Percentiles rank a stretch among this genome's conserved stretches.
Evolutionary conservation across 441 rosid genomes (phyloP).

Genomic region (Geranium incanum): DNA sequence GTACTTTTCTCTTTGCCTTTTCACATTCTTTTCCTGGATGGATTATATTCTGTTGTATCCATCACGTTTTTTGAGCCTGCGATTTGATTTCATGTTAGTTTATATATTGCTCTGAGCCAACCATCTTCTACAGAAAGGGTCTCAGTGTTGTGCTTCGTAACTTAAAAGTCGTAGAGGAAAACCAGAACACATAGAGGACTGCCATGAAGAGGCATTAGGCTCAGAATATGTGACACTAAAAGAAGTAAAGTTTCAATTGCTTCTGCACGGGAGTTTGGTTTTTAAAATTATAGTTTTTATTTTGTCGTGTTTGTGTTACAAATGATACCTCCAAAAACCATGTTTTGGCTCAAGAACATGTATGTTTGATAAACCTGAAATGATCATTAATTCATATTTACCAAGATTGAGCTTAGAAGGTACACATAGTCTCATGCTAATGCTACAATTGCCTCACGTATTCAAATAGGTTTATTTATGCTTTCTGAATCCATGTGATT

Average conservation of each 20-base stretch:
- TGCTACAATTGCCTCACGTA: neutral
- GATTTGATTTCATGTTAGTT: too few species aligned
- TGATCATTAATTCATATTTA: too few species aligned
- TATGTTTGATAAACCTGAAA: too few species aligned
- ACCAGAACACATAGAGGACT: neutral
- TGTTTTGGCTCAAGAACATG: too few species aligned
- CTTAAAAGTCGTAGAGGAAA: neutral
- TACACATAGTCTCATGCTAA: neutral
- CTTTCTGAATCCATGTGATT: neutral
- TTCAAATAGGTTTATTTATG: neutral
- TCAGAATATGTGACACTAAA: too few species aligned
- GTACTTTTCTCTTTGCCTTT: conserved; percentile 12
- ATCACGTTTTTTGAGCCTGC: neutral
- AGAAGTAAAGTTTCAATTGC: neutral
- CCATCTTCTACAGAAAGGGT: too few species aligned
- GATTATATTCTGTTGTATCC: neutral
- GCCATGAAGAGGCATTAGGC: too few species aligned
- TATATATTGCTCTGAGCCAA: too few species aligned
- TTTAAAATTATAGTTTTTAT: too few species aligned
- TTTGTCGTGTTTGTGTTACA: neutral
- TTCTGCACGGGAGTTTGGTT: too few species aligned
- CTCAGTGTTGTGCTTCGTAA: too few species aligned
- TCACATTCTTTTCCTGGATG: neutral
- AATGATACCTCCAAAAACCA: too few species aligned
- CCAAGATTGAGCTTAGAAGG: neutral